Conservation (phyloP, 108 stramenopile genomes). For the Schizochytrium sp. region DNA sequence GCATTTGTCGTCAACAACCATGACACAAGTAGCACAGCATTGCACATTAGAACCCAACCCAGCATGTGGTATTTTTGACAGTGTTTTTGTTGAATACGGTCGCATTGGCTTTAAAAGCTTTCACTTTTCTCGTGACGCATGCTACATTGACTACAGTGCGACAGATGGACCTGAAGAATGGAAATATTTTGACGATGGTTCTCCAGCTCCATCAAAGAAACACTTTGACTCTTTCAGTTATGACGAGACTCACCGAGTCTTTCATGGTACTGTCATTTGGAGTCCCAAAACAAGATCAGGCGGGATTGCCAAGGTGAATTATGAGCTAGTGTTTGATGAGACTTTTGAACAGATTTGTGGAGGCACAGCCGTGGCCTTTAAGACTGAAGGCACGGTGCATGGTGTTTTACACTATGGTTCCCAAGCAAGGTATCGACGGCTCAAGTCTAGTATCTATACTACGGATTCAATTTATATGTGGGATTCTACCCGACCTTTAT, state of each 20-base stretch:
- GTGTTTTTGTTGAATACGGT: constrained; percentile 31
- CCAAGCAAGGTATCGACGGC: constrained; percentile 21
- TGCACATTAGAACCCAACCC: neutral
- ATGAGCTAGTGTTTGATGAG: constrained; percentile 36
- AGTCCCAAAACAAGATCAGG: constrained; percentile 28
- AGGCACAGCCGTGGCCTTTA: constrained; percentile 49
- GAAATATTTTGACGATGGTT: constrained; percentile 16
- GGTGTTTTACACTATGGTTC: neutral
- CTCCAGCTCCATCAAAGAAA: neutral
- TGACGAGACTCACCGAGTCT: neutral
- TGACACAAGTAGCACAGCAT: neutral
- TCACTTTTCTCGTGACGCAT: neutral
- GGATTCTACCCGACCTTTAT: constrained; percentile 1
- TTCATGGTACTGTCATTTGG: constrained; percentile 14
- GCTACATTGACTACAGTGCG: constrained; percentile 22
- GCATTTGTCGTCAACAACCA: neutral
- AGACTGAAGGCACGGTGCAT: neutral
- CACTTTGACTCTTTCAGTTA: constrained; percentile 10
- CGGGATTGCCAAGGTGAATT: constrained; percentile 26
- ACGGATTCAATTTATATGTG: constrained; percentile 8
- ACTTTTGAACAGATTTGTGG: neutral
- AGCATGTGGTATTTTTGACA: neutral
- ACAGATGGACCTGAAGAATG: neutral
- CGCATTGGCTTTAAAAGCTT: constrained; percentile 50
- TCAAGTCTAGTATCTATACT: constrained; percentile 31